These are phyloP conservation scores for Aspergillus costaricaensis DNA, from an alignment of 2,329 filamentous ascomycete species.

Conservation along the genomic window DNA sequence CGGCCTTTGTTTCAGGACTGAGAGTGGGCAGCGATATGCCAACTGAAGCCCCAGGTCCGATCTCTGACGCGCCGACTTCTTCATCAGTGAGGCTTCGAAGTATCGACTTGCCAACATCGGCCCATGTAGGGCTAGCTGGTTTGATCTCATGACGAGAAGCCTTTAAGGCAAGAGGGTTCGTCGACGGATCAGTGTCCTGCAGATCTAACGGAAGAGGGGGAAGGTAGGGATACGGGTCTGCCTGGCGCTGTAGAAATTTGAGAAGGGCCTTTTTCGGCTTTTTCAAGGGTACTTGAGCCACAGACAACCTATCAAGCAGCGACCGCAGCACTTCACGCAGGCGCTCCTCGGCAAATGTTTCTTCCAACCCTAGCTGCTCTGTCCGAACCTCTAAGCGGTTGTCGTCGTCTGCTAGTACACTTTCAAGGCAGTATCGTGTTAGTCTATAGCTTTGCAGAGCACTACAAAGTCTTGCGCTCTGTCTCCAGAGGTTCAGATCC, in stretches of 20 bases:
- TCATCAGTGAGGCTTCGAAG: constrained; percentile 47
- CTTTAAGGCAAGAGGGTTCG: constrained; percentile 39
- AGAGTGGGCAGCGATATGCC: constrained; percentile 43
- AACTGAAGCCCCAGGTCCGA: constrained; percentile 44
- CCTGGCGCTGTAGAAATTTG: constrained; percentile 53
- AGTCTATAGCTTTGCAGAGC: constrained; percentile 61
- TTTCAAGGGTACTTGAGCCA: constrained; percentile 53
- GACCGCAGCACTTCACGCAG: constrained; percentile 51
- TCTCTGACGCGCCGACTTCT: constrained; percentile 31
- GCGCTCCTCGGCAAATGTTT: constrained; percentile 55
- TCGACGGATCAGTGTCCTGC: constrained; percentile 30
- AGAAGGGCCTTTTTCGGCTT: constrained; percentile 55
- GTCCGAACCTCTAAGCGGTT: constrained; percentile 56
- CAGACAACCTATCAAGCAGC: constrained; percentile 58
- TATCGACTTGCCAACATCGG: constrained; percentile 52
- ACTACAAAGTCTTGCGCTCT: constrained; percentile 59
- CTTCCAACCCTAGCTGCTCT: constrained; percentile 60
- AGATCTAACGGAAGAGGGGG: constrained; percentile 37
- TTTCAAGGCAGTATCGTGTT: constrained; percentile 63
- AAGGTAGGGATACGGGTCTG: constrained; percentile 56
- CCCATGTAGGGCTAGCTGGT: constrained; percentile 45
- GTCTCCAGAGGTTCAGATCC: constrained; percentile 65
- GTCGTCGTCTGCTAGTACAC: constrained; percentile 63
- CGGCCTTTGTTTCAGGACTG: constrained; percentile 26
- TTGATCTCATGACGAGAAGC: constrained; percentile 44